Base-by-base conservation (phyloP, 2,329 filamentous ascomycete species). In the Epichloe scottii region DNA sequence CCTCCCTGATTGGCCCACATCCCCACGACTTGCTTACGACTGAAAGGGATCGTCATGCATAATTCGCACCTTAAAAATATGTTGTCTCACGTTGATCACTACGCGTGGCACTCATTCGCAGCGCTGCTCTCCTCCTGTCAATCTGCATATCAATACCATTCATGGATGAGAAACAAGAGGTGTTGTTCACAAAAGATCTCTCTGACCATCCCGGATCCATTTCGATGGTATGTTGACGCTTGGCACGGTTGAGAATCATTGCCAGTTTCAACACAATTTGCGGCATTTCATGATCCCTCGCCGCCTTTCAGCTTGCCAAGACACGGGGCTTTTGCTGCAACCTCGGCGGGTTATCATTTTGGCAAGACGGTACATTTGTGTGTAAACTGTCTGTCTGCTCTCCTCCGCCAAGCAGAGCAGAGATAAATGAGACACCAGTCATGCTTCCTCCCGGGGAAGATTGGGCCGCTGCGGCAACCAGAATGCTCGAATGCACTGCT, bases 361-460 rank as follows among this genome's bases (percentile, higher is more conserved):
- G 35, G 35, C 12, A 12, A 10, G 89, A 87, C 23, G 23, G n/a
- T n/a, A n/a, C n/a, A n/a, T n/a, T n/a, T n/a, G 23, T 7, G 23
- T 26, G 23, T 7, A 8, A 26, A 26, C 6, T 3, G 23, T 26
- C 23, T 8, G 7, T 83, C 70, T 94, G 89, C 45, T 76, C 72
- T 0, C 83, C 86, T 42, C 88, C 89, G 38, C 89, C 89, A 0
- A 89, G 85, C 12, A 89, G 76, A 0, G 85, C 86, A 17, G 77
- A 82, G 61, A 89, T 87, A 57, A 81, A 85, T 7, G 79, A 84
- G 39, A 90, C 74, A 50, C 79, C 85, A 57, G 89, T 91, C 60
- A 95, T 93, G 59, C 80, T 84, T 35, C 89, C 89, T 15, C 89
- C 87, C 0, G 78, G 67, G 0, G 82, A 8, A 2, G 73, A 70